These are phyloP conservation scores for Parathielavia hyrcaniae DNA, from an alignment of 495 filamentous ascomycete genomes.

Conservation along the genomic window DNA sequence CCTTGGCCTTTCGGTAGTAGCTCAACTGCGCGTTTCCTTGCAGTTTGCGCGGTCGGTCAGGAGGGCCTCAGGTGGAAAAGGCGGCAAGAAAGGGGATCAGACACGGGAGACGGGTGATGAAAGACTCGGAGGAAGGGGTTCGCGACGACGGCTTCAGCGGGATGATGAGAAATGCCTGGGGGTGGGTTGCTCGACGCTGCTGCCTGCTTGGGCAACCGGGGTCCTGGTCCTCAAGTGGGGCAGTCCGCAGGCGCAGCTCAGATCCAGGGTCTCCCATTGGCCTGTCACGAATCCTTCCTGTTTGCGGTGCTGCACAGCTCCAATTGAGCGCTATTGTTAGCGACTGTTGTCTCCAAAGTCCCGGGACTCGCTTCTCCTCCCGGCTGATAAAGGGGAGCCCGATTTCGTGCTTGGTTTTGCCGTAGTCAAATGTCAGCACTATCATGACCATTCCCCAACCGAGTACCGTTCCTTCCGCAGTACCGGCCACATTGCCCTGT, in stretches of 20 bases:
- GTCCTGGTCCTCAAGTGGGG: conserved; percentile 20
- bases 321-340: conserved; percentile 24
- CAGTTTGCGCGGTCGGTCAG: background rate
- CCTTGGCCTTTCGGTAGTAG: conserved; percentile 8
- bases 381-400: conserved; percentile 16
- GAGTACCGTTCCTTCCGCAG: background rate
- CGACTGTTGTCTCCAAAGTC: conserved; percentile 15
- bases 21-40: background rate
- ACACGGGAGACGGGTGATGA: conserved; percentile 14
- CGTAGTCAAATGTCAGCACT: background rate
- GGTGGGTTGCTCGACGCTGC: conserved; percentile 26
- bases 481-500: background rate
- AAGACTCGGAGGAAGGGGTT: conserved; percentile 17
- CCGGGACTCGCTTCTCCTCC: conserved; percentile 4
- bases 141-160: conserved; percentile 16
- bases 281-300: conserved; percentile 26
- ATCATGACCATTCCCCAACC: background rate
- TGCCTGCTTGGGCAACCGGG: conserved; percentile 30
- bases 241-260: conserved; percentile 27
- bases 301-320: conserved; percentile 20
- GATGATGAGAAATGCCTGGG: conserved; percentile 35
- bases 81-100: conserved; percentile 8
- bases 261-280: conserved; percentile 20
- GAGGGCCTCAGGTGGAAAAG: conserved; percentile 23
- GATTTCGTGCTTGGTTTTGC: background rate